A percentile compares a stretch with the other conserved stretches of the same genome.
Evolutionary conservation across 2,329 filamentous ascomycete species (phyloP).

Genomic region (Fusarium begoniae): DNA sequence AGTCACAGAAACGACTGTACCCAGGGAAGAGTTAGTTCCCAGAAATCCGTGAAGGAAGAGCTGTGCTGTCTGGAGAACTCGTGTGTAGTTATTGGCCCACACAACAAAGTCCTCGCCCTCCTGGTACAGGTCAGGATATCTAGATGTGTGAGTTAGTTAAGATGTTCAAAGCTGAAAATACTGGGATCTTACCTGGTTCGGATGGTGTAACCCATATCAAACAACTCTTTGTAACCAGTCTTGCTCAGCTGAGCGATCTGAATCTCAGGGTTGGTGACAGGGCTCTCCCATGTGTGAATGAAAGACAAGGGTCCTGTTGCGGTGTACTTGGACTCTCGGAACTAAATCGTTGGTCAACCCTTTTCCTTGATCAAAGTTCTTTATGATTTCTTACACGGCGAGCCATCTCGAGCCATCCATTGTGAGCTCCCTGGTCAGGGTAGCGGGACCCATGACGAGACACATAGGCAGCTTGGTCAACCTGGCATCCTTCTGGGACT

Average conservation of each 20-base stretch:
- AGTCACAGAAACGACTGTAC: conserved; percentile 67
- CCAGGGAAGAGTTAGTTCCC: conserved; percentile 61
- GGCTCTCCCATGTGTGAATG: conserved; percentile 66
- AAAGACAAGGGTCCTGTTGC: conserved; percentile 64
- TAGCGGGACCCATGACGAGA: conserved; percentile 71
- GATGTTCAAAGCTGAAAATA: rapidly evolving
- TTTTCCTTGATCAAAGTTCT: rapidly evolving
- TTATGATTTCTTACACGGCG: conserved; percentile 46
- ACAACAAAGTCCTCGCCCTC: conserved; percentile 63
- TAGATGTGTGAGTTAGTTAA: conserved; percentile 9
- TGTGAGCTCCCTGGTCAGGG: conserved; percentile 68
- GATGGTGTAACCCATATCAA: conserved; percentile 63
- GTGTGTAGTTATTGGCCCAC: conserved; percentile 73
- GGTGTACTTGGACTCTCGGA: conserved; percentile 63
- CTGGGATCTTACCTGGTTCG: conserved; percentile 50
- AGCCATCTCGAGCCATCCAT: conserved; percentile 61
- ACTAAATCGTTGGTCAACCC: conserved; percentile 46
- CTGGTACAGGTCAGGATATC: conserved; percentile 60
- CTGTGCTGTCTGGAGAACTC: conserved; percentile 69
- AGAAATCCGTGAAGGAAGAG: conserved; percentile 70
- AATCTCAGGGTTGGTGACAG: conserved; percentile 61
- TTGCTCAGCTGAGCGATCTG: conserved; percentile 68
- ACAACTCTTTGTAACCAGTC: conserved; percentile 70
- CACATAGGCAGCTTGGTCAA: conserved; percentile 69
- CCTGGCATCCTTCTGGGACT: conserved; percentile 63